These are phyloP conservation scores for Cyberlindnera xylosilytica DNA, from an alignment of 805 yeast genomes.

Conservation along the genomic window DNA sequence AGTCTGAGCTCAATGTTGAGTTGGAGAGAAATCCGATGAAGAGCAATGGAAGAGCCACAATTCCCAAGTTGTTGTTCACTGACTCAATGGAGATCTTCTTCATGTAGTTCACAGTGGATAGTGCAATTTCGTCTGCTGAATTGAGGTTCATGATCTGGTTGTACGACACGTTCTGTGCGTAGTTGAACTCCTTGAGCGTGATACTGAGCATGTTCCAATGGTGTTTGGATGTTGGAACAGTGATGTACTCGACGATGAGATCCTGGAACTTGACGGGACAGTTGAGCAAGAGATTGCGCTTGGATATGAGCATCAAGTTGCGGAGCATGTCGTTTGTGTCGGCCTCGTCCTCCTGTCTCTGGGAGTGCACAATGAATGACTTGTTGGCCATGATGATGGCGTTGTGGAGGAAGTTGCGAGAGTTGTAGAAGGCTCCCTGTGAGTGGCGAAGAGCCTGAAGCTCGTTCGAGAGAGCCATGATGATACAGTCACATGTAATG, in stretches of 20 bases:
- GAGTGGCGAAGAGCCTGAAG: conserved; percentile 24
- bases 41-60: conserved; percentile 47
- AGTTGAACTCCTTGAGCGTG: conserved; percentile 47
- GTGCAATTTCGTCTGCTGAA: conserved; percentile 12
- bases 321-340: conserved; percentile 19
- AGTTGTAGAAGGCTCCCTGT: conserved; percentile 21
- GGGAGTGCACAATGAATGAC: conserved; percentile 16
- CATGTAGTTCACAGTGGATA: conserved; percentile 1
- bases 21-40: conserved; percentile 28
- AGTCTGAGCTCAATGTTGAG: conserved; percentile 1
- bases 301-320: conserved; percentile 40
- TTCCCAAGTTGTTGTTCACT: conserved; percentile 50
- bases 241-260: conserved; percentile 44
- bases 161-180: background rate
- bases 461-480: conserved; percentile 24
- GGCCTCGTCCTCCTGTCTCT: conserved; percentile 8
- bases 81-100: conserved; percentile 16
- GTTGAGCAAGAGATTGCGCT: conserved; percentile 46
- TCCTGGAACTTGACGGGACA: conserved; percentile 51
- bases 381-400: conserved; percentile 51
- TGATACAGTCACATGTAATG: conserved; percentile 11
- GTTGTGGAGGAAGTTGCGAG: conserved; percentile 46
- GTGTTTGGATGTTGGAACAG: conserved; percentile 34
- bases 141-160: conserved; percentile 6
- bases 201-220: conserved; percentile 45